A percentile compares a stretch with the other conserved stretches of the same genome.
Evolutionary conservation across 1,284 basidiomycete species (phyloP).

Genomic region (Puccinia polysora): DNA sequence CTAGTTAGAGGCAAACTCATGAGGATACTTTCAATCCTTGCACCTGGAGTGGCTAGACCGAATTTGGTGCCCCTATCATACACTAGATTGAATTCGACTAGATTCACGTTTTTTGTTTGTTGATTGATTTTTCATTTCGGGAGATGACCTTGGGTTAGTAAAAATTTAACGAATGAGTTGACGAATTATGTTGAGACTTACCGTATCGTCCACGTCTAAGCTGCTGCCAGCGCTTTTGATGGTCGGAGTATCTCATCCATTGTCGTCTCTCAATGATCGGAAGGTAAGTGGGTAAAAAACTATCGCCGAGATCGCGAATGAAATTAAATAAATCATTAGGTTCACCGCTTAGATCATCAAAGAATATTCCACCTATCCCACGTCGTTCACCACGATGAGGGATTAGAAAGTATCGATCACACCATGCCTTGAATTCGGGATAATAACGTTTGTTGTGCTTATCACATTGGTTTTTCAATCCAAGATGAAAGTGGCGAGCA

Average conservation of each 20-base stretch:
- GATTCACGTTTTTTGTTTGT: too few relatives aligned
- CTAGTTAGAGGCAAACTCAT: slow-evolving; percentile 70
- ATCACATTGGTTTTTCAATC: slow-evolving; percentile 72
- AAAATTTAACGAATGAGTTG: too few relatives aligned
- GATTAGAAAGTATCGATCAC: slow-evolving; percentile 93
- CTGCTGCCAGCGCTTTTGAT: slow-evolving; percentile 77
- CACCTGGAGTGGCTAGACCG: slow-evolving; percentile 81
- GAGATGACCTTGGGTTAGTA: neutral
- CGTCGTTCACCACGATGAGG: slow-evolving; percentile 84
- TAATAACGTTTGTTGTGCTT: slow-evolving; percentile 68
- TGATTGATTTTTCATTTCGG: too few relatives aligned
- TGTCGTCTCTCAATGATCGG: slow-evolving; percentile 69
- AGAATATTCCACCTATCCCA: slow-evolving; percentile 92
- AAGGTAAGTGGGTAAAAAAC: slow-evolving; percentile 79
- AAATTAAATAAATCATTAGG: slow-evolving; percentile 70
- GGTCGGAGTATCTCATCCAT: slow-evolving; percentile 61
- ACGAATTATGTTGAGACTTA: too few relatives aligned
- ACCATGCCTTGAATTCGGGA: slow-evolving; percentile 85
- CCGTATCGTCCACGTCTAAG: slow-evolving; percentile 59
- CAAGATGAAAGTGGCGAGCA: slow-evolving; percentile 76
- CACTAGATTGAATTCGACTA: slow-evolving; percentile 91
- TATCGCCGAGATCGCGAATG: slow-evolving; percentile 64
- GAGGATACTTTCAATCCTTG: slow-evolving; percentile 83
- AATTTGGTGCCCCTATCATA: slow-evolving; percentile 69
- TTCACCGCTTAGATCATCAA: slow-evolving; percentile 72